Evolutionary conservation across 2,329 filamentous ascomycete genomes (phyloP).

Genomic region (Epichloe sp.): DNA sequence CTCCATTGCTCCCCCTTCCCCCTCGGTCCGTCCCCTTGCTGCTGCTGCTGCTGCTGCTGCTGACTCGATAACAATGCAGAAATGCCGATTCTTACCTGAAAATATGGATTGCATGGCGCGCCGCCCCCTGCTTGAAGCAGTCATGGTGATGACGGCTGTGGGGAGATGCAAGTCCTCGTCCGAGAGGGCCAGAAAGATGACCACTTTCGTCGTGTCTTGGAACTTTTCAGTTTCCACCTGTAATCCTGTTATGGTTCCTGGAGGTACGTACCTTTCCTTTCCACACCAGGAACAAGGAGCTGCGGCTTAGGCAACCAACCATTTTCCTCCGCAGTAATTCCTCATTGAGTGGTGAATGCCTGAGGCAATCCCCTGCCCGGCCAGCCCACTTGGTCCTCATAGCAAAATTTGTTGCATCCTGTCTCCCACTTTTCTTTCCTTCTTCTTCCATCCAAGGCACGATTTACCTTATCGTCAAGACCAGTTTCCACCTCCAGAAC

Average conservation of each 20-base stretch:
- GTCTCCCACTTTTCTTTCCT: conserved; percentile 15
- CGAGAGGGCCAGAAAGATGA: conserved; percentile 1
- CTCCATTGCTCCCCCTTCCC: background rate
- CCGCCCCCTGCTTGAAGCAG: conserved; percentile 44
- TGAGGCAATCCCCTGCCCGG: conserved; percentile 13
- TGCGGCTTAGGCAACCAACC: background rate
- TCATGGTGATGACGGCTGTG: conserved; percentile 21
- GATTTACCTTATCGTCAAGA: conserved; percentile 92
- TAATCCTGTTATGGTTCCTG: background rate
- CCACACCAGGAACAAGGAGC: no score
- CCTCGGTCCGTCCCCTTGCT: background rate
- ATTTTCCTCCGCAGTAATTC: background rate
- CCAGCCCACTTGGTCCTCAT: background rate
- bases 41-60: background rate
- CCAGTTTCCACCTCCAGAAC: conserved; percentile 51
- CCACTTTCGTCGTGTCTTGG: conserved; percentile 4
- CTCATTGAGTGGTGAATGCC: conserved; percentile 7
- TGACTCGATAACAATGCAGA: background rate
- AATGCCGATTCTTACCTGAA: conserved; percentile 28
- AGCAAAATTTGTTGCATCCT: conserved; percentile 9
- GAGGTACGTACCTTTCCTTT: background rate
- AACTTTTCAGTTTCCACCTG: conserved; percentile 10
- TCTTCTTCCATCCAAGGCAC: conserved; percentile 45
- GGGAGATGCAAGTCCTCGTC: conserved; percentile 5
- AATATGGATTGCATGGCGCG: conserved; percentile 35